Evolutionary conservation across 1,139 yeast species (phyloP).

Genomic region (Kodamaea derodonti): DNA sequence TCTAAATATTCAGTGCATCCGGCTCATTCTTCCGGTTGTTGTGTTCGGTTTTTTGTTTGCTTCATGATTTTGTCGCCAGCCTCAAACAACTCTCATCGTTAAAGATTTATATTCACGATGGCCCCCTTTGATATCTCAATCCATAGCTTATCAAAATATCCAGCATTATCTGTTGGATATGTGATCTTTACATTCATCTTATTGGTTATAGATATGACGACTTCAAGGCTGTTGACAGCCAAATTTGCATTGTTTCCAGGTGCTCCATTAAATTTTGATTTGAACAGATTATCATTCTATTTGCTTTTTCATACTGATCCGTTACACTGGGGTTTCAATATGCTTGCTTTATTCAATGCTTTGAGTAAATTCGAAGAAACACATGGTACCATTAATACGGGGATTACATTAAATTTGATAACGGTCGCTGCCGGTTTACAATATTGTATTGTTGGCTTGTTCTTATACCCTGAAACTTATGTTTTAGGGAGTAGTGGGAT

Average conservation of each 20-base stretch:
- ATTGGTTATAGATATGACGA: constrained; percentile 26
- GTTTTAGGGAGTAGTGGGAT: constrained; percentile 74
- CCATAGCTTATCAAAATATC: constrained; percentile 17
- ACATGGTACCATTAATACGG: constrained; percentile 88
- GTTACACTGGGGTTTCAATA: constrained; percentile 62
- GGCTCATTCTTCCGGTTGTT: too few relatives aligned
- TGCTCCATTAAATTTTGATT: constrained; percentile 53
- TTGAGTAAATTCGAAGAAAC: constrained; percentile 65
- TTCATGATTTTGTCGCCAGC: too few relatives aligned
- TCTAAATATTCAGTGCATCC: too few relatives aligned
- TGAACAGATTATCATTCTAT: constrained; percentile 69
- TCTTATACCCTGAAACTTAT: constrained; percentile 50
- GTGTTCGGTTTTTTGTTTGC: too few relatives aligned
- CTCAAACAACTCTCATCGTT: too few relatives aligned
- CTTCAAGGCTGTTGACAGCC: constrained; percentile 9
- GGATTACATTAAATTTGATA: constrained; percentile 69
- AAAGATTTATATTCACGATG: too few relatives aligned
- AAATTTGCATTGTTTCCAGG: constrained; percentile 46
- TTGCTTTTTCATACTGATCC: constrained; percentile 64
- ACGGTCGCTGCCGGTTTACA: constrained; percentile 70
- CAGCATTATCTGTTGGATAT: constrained; percentile 69
- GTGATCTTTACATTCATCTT: constrained; percentile 47
- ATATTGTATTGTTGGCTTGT: constrained; percentile 53
- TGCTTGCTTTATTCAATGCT: constrained; percentile 57
- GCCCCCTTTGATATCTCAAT: background rate